These are phyloP conservation scores for Exidia glandulosa DNA, from an alignment of 768 basidiomycete genomes.

Conservation along the genomic window DNA sequence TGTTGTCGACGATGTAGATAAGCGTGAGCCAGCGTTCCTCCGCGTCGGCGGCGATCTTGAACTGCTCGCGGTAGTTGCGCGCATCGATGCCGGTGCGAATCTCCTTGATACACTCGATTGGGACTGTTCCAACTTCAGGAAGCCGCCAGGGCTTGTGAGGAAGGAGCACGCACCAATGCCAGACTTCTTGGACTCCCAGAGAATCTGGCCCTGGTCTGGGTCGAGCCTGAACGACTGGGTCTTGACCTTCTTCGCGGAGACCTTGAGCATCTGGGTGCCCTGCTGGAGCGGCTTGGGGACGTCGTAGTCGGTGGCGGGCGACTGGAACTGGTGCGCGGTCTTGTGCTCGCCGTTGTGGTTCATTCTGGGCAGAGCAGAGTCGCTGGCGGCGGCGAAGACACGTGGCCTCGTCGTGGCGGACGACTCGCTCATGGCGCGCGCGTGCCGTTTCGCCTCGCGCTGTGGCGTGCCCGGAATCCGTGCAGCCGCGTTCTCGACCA, in stretches of 20 bases:
- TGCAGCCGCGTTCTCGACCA: neutral
- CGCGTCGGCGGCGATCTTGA: conserved; percentile 48
- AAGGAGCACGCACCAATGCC: conserved; percentile 42
- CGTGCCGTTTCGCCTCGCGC: neutral
- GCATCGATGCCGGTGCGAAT: conserved; percentile 65
- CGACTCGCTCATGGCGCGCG: neutral
- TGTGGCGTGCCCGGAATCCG: neutral
- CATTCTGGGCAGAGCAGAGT: neutral
- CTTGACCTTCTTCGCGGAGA: conserved; percentile 68
- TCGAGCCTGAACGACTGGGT: conserved; percentile 60
- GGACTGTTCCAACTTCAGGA: conserved; percentile 48
- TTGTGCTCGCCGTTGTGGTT: neutral
- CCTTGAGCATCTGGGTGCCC: conserved; percentile 72
- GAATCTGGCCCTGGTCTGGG: conserved; percentile 68
- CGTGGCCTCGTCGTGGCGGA: neutral
- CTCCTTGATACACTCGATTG: conserved; percentile 80
- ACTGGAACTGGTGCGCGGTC: neutral
- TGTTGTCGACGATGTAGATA: conserved; percentile 65
- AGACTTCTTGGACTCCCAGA: conserved; percentile 64
- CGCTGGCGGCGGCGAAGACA: neutral
- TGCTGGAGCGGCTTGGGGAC: conserved; percentile 48
- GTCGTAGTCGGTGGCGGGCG: conserved; percentile 14
- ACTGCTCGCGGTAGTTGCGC: conserved; percentile 58
- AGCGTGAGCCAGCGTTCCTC: conserved; percentile 77
- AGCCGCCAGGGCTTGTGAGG: conserved; percentile 11